These are phyloP conservation scores for Pythium myriotylum DNA, from an alignment of 352 stramenopile species.

Conservation along the genomic window DNA sequence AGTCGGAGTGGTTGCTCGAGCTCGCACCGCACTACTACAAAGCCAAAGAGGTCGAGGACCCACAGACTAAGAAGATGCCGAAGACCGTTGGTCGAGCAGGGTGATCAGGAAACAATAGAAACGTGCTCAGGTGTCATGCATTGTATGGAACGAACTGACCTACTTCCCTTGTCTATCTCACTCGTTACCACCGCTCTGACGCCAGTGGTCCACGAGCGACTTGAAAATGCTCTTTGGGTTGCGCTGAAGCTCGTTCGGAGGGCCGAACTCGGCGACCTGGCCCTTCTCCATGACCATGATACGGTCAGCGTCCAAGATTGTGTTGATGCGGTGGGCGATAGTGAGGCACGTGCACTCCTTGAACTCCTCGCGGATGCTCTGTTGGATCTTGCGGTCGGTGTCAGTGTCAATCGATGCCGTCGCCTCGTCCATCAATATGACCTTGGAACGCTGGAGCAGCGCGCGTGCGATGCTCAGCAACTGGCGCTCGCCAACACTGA, in stretches of 20 bases:
- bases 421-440: constrained; percentile 98
- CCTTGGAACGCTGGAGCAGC: constrained; percentile 85
- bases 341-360: constrained; percentile 93
- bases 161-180: not conserved
- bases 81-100: constrained; percentile 70
- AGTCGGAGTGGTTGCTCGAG: constrained; percentile 98
- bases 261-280: constrained; percentile 89
- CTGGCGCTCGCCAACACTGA: constrained; percentile 93
- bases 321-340: constrained; percentile 97
- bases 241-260: constrained; percentile 78
- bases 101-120: constrained; percentile 12
- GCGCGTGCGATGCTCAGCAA: constrained; percentile 94
- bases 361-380: constrained; percentile 44
- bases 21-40: constrained; percentile 99
- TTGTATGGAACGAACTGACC: not conserved
- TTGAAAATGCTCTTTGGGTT: constrained; percentile 66
- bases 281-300: constrained; percentile 97
- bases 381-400: constrained; percentile 91
- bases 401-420: constrained; percentile 92
- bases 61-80: constrained; percentile 97
- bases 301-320: constrained; percentile 96
- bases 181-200: constrained; percentile 37
- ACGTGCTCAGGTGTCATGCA: not conserved
- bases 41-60: constrained; percentile 95
- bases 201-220: constrained; percentile 68